Evolutionary conservation across 2,329 filamentous ascomycete species (phyloP).

Genomic region (Zalaria sp.): DNA sequence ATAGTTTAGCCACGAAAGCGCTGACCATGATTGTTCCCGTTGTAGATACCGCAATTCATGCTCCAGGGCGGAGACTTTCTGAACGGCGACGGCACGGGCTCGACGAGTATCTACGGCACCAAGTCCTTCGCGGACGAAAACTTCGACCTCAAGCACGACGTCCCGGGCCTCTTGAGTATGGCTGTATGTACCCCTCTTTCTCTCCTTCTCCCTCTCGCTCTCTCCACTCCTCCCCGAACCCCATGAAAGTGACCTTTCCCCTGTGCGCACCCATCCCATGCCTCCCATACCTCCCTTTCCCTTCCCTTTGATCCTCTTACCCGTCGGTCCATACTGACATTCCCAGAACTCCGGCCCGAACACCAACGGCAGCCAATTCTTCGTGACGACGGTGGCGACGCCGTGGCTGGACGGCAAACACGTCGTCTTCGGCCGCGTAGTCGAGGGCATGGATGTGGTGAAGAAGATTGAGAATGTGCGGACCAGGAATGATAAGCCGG

Average conservation of each 20-base stretch:
- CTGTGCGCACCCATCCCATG: background rate
- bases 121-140: conserved; percentile 84
- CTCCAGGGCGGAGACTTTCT: conserved; percentile 94
- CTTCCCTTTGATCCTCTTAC: conserved; percentile 3
- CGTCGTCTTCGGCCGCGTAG: conserved; percentile 84
- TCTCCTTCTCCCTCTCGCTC: background rate
- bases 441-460: conserved; percentile 82
- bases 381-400: conserved; percentile 81
- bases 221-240: background rate
- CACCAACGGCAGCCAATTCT: conserved; percentile 93
- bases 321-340: background rate
- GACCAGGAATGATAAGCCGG: conserved; percentile 67
- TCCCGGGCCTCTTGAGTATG: conserved; percentile 77
- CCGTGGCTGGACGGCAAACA: conserved; percentile 88
- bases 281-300: background rate
- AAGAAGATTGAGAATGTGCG: conserved; percentile 85
- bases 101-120: conserved; percentile 66
- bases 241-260: background rate
- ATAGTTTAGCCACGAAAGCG: too few relatives aligned
- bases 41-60: conserved; percentile 89
- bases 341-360: conserved; percentile 73
- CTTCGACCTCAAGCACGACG: conserved; percentile 65
- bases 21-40: too few relatives aligned
- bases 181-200: conserved; percentile 46
- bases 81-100: conserved; percentile 79